phyloP scores from a whole-genome alignment of 2,329 filamentous ascomycete genomes.

The Meredithiella fracta region DNA sequence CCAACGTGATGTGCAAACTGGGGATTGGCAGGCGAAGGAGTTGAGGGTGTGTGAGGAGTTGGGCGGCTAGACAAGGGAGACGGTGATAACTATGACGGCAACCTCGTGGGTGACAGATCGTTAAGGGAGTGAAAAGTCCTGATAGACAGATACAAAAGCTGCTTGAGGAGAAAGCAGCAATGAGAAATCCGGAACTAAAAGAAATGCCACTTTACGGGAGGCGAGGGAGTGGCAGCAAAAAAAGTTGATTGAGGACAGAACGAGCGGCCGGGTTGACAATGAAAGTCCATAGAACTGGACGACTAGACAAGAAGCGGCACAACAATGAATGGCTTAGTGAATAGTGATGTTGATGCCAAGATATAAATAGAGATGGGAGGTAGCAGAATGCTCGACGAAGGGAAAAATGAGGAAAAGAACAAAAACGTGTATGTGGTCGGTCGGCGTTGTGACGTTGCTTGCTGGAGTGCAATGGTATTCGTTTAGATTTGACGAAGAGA shows the following conservation, averaged over 20 bases:
- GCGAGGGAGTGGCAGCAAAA: neutral
- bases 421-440: constrained; percentile 6
- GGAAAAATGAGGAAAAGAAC: constrained; percentile 3
- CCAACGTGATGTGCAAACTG: neutral
- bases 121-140: neutral
- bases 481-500: constrained; percentile 8
- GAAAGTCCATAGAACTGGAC: neutral
- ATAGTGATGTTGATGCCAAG: neutral
- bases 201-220: neutral
- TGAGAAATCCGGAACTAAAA: neutral
- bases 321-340: neutral
- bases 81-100: neutral
- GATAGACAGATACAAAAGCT: neutral
- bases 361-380: neutral
- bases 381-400: neutral
- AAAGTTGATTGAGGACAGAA: neutral
- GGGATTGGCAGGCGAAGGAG: neutral
- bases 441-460: constrained; percentile 5
- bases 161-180: neutral
- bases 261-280: neutral
- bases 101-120: neutral
- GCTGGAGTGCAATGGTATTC: neutral
- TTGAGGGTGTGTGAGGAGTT: neutral
- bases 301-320: neutral
- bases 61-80: neutral